phyloP scores from a whole-genome alignment of 106 monocot species.

The Dioscorea zingiberensis region DNA sequence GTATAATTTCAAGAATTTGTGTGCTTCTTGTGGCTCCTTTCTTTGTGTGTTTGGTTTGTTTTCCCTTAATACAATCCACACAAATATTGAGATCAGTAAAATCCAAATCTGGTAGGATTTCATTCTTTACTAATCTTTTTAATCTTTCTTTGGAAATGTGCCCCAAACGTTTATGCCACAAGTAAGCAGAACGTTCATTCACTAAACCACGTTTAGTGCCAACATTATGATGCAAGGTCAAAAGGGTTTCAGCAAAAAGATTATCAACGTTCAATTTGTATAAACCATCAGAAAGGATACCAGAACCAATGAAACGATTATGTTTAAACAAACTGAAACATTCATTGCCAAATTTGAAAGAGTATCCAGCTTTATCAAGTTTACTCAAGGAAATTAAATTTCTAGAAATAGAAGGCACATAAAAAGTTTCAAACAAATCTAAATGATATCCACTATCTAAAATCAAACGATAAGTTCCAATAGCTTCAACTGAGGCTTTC shows the following conservation, averaged over 20 bases:
- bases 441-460: background rate
- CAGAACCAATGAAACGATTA: background rate
- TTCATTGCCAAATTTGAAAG: background rate
- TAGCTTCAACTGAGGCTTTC: too few relatives aligned
- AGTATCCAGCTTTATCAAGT: conserved; percentile 2
- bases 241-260: background rate
- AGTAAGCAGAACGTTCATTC: background rate
- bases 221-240: conserved; percentile 11
- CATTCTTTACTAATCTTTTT: conserved; percentile 6
- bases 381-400: conserved; percentile 1
- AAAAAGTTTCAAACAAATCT: conserved; percentile 5
- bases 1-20: background rate
- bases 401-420: background rate
- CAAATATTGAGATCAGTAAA: conserved; percentile 9
- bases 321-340: background rate
- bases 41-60: conserved; percentile 3
- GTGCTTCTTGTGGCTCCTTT: background rate
- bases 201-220: background rate
- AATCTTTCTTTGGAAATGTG: conserved; percentile 2
- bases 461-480: too few relatives aligned
- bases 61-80: conserved; percentile 9
- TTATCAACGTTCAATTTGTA: background rate
- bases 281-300: background rate
- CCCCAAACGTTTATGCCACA: conserved; percentile 3
- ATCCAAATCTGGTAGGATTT: background rate